These are phyloP conservation scores for Pichia nanzhaoensis DNA, from an alignment of 805 yeast genomes.

Conservation along the genomic window DNA sequence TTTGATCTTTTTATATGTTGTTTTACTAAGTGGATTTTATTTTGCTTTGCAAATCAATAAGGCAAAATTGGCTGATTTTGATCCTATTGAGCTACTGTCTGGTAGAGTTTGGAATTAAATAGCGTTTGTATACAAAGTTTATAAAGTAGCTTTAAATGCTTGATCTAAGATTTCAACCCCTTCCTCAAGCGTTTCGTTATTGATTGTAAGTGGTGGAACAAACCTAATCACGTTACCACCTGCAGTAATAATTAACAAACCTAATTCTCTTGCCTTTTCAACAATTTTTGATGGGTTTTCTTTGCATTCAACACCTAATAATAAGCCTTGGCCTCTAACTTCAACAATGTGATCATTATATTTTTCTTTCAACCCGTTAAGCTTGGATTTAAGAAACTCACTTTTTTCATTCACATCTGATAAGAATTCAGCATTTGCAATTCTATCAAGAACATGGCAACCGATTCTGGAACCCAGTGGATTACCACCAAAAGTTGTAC, in stretches of 20 bases:
- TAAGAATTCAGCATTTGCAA: slow-evolving; percentile 57
- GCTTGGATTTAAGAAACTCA: slow-evolving; percentile 43
- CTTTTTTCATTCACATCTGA: slow-evolving; percentile 55
- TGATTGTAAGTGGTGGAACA: slow-evolving; percentile 87
- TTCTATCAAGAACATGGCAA: slow-evolving; percentile 60
- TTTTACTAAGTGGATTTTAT: slow-evolving; percentile 76
- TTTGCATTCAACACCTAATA: slow-evolving; percentile 75
- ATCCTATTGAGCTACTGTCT: not conserved
- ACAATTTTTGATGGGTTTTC: slow-evolving; percentile 61
- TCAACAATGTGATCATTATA: slow-evolving; percentile 57
- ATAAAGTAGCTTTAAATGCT: slow-evolving; percentile 37
- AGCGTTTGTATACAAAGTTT: not conserved
- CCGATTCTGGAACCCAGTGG: slow-evolving; percentile 87
- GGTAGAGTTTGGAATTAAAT: slow-evolving; percentile 6
- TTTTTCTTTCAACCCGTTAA: slow-evolving; percentile 43
- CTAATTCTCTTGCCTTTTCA: slow-evolving; percentile 64
- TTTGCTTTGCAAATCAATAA: slow-evolving; percentile 41
- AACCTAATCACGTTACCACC: slow-evolving; percentile 87
- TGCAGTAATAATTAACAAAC: slow-evolving; percentile 81
- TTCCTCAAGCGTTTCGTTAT: slow-evolving; percentile 55
- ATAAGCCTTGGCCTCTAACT: slow-evolving; percentile 82
- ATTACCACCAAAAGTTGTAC: slow-evolving; percentile 97
- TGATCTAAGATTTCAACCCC: slow-evolving; percentile 68
- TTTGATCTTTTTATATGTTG: slow-evolving; percentile 68
- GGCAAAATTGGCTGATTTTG: slow-evolving; percentile 7